Base-by-base conservation (phyloP, 305 asterid species). In the Fraxinus paxiana region DNA sequence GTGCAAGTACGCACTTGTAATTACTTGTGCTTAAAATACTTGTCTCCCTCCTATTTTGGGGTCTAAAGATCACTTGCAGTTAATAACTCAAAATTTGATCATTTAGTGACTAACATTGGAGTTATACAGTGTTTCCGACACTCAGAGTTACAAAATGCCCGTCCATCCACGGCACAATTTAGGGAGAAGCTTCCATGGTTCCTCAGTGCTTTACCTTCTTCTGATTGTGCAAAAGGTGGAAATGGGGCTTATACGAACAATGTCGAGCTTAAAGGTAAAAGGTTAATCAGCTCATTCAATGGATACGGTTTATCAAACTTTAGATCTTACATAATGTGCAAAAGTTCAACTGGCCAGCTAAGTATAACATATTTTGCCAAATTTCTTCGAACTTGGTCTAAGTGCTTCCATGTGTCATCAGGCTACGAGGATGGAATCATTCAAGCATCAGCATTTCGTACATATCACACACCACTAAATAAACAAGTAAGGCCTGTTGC, bases 181-280 rank as follows among this genome's bases (percentile, higher is more conserved):
- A 82, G 79, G 87, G 97, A 91, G 76, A 95, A 92, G 87, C 94
- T 95, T 79, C 54, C 99, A 0, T 95, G 99, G 99, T 95, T 95
- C 87, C 94, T 95, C 80, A 86, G 82, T 83, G 98, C 97, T 51
- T 89, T 93, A 81, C 99, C 99, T 78, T 95, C 99, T 73, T 92
- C 91, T 83, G 97, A 92, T 84, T 95, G 99, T 84, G 97, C 99
- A 6, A 95, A 95, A 89, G 98, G 96, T 46, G 99, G 99, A 84
- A 92, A 90, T 74, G 98, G 99, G 80, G 98, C 99, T 56, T 95
- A 92, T 85, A 87, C 94, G 24, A 88, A 85, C 88, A 93, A 84
- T 78, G 97, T 95, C 80, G 94, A 95, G 77, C 92, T 93, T 85
- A 80, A 83, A 87, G 98, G 99, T 95, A 75, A 77, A 83, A 38